phyloP scores from a whole-genome alignment of 2,329 filamentous ascomycete genomes.

The Paecilomyces variotii region DNA sequence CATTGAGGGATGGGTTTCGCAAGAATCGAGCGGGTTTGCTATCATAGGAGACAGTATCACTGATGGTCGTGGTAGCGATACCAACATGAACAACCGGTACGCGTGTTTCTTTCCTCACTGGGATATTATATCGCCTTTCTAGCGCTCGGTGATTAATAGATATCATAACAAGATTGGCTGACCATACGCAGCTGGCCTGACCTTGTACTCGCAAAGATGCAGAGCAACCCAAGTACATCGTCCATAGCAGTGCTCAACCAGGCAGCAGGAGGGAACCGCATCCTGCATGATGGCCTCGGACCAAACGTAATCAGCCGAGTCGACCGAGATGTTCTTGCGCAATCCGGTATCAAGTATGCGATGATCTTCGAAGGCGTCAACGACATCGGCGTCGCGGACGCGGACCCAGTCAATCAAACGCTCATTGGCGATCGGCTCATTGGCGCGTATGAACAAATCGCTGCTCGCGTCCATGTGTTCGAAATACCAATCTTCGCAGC shows the following conservation, averaged over 20 bases:
- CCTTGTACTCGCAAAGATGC: constrained; percentile 45
- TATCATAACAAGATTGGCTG: background rate
- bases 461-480: constrained; percentile 44
- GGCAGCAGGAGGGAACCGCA: constrained; percentile 60
- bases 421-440: constrained; percentile 46
- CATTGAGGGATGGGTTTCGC: constrained; percentile 48
- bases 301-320: constrained; percentile 54
- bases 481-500: constrained; percentile 53
- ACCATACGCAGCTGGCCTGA: constrained; percentile 45
- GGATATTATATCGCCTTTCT: too few species aligned
- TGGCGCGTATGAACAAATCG: constrained; percentile 52
- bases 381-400: constrained; percentile 51
- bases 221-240: constrained; percentile 36
- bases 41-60: constrained; percentile 60
- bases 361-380: constrained; percentile 64
- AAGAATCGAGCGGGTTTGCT: constrained; percentile 37
- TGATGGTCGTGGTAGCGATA: constrained; percentile 54
- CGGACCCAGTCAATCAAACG: constrained; percentile 38
- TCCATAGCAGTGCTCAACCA: constrained; percentile 55
- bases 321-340: constrained; percentile 55
- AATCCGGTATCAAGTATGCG: constrained; percentile 51
- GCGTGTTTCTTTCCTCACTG: background rate
- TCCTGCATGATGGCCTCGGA: constrained; percentile 55
- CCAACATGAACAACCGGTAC: constrained; percentile 50
- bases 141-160: too few species aligned